These are phyloP conservation scores for Zygoascus bituminiphila DNA, from an alignment of 805 yeast species.

Conservation along the genomic window DNA sequence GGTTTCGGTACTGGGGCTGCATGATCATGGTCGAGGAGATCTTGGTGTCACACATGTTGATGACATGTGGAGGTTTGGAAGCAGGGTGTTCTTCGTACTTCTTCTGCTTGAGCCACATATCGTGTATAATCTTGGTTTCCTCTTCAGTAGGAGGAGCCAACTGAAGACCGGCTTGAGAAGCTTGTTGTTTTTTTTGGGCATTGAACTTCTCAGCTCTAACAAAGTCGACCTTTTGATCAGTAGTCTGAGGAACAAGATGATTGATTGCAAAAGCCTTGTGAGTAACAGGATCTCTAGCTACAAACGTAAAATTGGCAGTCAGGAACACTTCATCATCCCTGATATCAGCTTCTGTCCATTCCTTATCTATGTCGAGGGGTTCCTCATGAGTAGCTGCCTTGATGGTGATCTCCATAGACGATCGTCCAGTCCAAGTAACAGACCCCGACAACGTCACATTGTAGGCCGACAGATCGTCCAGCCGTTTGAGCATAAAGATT, in stretches of 20 bases:
- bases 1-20: slow-evolving; percentile 95
- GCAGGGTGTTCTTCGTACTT: slow-evolving; percentile 22
- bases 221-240: slow-evolving; percentile 73
- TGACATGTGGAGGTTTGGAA: slow-evolving; percentile 41
- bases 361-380: slow-evolving; percentile 43
- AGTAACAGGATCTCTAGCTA: slow-evolving; percentile 90
- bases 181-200: slow-evolving; percentile 73
- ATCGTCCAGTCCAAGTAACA: slow-evolving; percentile 90
- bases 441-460: slow-evolving; percentile 83
- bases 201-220: slow-evolving; percentile 85
- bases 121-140: slow-evolving; percentile 69
- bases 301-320: slow-evolving; percentile 90
- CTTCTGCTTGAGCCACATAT: slow-evolving; percentile 49
- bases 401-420: slow-evolving; percentile 92
- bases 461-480: slow-evolving; percentile 66
- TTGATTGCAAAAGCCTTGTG: slow-evolving; percentile 84
- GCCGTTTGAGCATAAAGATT: slow-evolving; percentile 74
- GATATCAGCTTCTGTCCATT: slow-evolving; percentile 44
- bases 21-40: slow-evolving; percentile 73
- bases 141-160: slow-evolving; percentile 59
- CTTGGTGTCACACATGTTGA: slow-evolving; percentile 63
- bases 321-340: slow-evolving; percentile 64
- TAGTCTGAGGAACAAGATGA: slow-evolving; percentile 64
- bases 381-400: slow-evolving; percentile 72
- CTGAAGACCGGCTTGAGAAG: slow-evolving; percentile 51